Evolutionary conservation across 768 basidiomycete genomes (phyloP).

Genomic region (Leccinum subgranulosum): DNA sequence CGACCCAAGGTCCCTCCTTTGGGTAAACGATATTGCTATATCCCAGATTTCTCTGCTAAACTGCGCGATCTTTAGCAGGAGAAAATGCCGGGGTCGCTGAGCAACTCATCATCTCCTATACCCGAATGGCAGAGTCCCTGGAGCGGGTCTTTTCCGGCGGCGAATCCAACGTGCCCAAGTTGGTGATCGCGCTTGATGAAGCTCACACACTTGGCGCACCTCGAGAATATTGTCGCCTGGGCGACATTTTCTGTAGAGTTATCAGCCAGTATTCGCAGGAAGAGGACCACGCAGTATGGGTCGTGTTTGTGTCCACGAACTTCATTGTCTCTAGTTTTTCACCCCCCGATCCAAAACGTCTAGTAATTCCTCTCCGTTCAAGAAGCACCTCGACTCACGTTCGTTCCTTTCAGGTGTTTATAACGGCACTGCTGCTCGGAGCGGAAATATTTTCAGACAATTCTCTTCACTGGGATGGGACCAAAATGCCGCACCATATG

Average conservation of each 20-base stretch:
- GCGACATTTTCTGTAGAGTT: slow-evolving; percentile 2
- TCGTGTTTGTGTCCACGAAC: slow-evolving; percentile 15
- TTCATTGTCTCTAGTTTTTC: slow-evolving; percentile 9
- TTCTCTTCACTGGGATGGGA: slow-evolving; percentile 20
- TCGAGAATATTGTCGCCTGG: neutral
- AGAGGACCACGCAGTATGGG: slow-evolving; percentile 8
- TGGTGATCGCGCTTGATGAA: slow-evolving; percentile 18
- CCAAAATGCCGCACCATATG: neutral
- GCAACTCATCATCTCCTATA: neutral
- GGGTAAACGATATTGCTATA: neutral
- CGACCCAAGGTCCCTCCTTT: neutral
- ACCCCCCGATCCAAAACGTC: neutral
- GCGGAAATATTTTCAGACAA: slow-evolving; percentile 1
- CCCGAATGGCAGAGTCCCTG: neutral
- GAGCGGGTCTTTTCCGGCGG: neutral
- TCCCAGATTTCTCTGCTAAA: neutral
- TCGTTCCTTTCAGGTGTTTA: neutral
- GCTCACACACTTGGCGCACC: slow-evolving; percentile 4
- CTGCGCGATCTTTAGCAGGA: neutral
- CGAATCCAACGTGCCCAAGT: neutral
- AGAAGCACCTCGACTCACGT: neutral
- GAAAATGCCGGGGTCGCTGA: neutral
- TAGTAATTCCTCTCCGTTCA: no score
- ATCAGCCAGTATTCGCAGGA: slow-evolving; percentile 8
- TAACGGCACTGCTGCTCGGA: neutral